Percentiles rank a stretch among this genome's conserved stretches.
Conservation (phyloP, 495 filamentous ascomycete genomes). For the Trichoderma erinaceum region DNA sequence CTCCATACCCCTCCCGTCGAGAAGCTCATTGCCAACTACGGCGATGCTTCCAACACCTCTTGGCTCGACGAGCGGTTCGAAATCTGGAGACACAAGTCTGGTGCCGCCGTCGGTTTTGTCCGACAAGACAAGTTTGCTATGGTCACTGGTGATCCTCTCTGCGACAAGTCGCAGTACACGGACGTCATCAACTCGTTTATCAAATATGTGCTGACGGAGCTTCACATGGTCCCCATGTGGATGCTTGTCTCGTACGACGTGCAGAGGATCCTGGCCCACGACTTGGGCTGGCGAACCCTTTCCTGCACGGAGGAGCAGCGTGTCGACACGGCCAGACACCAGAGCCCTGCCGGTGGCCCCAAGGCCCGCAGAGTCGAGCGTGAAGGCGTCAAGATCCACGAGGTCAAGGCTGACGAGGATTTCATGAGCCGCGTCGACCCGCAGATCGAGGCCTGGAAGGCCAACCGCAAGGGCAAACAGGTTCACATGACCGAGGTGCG, state of each 20-base stretch:
- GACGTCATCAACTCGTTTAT: constrained; percentile 67
- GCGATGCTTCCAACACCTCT: constrained; percentile 79
- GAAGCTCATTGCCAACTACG: constrained; percentile 82
- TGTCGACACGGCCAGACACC: constrained; percentile 63
- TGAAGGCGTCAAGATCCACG: constrained; percentile 68
- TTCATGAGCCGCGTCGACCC: constrained; percentile 58
- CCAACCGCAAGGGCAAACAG: constrained; percentile 67
- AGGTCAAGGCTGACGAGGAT: constrained; percentile 56
- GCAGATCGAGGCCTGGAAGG: constrained; percentile 71
- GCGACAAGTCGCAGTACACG: constrained; percentile 63
- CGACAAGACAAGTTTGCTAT: constrained; percentile 66
- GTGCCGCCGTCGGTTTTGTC: constrained; percentile 73
- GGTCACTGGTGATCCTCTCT: constrained; percentile 75
- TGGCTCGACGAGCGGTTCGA: constrained; percentile 79
- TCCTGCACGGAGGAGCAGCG: constrained; percentile 82
- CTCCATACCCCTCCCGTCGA: constrained; percentile 63
- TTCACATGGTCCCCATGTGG: constrained; percentile 75
- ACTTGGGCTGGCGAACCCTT: constrained; percentile 75
- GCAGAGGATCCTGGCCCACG: constrained; percentile 67
- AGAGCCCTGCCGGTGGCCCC: constrained; percentile 40
- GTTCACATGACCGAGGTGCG: constrained; percentile 79
- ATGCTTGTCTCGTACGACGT: constrained; percentile 62
- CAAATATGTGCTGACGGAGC: constrained; percentile 60
- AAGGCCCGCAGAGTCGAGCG: constrained; percentile 65
- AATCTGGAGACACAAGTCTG: constrained; percentile 76